Evolutionary conservation across 2,329 filamentous ascomycete species (phyloP).

Genomic region (Berkeleyomyces basicola): DNA sequence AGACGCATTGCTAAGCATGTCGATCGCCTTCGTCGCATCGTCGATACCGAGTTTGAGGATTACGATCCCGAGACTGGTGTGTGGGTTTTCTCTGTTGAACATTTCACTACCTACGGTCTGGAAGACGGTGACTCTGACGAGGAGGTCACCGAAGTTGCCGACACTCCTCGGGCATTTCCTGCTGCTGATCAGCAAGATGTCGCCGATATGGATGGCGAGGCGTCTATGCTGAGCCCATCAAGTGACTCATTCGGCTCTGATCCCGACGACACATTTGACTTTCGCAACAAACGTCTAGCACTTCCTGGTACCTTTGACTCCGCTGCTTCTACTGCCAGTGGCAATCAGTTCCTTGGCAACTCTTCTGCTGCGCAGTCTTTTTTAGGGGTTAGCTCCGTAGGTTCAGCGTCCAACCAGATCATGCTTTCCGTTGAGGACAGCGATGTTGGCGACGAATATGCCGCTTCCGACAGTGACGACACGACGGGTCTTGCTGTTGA

Average conservation of each 20-base stretch:
- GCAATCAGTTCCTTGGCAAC: conserved; percentile 23
- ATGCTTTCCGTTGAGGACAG: conserved; percentile 47
- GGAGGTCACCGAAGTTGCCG: not conserved
- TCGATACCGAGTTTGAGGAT: conserved; percentile 62
- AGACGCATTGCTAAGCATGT: conserved; percentile 68
- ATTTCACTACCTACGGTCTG: conserved; percentile 90
- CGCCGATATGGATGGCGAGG: conserved; percentile 22
- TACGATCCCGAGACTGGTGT: conserved; percentile 68
- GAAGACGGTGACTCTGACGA: conserved; percentile 52
- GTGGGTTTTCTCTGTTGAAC: conserved; percentile 87
- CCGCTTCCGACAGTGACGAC: conserved; percentile 51
- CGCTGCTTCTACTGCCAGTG: conserved; percentile 37
- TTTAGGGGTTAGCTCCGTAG: conserved; percentile 85
- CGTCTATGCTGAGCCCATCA: conserved; percentile 8
- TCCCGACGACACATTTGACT: conserved; percentile 41
- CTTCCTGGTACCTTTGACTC: conserved; percentile 68
- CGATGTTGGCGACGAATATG: conserved; percentile 56
- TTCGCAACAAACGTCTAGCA: conserved; percentile 30
- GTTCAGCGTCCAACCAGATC: conserved; percentile 49
- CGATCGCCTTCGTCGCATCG: conserved; percentile 60
- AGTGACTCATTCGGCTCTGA: conserved; percentile 16
- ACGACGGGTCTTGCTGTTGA: conserved; percentile 64
- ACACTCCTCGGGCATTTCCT: not conserved
- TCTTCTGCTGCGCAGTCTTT: conserved; percentile 48
- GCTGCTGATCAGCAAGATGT: not conserved